Percentiles rank a stretch among this genome's conserved stretches.
Evolutionary conservation across 2,329 filamentous ascomycete genomes (phyloP).

Genomic region (Trichoderma pleuroti): DNA sequence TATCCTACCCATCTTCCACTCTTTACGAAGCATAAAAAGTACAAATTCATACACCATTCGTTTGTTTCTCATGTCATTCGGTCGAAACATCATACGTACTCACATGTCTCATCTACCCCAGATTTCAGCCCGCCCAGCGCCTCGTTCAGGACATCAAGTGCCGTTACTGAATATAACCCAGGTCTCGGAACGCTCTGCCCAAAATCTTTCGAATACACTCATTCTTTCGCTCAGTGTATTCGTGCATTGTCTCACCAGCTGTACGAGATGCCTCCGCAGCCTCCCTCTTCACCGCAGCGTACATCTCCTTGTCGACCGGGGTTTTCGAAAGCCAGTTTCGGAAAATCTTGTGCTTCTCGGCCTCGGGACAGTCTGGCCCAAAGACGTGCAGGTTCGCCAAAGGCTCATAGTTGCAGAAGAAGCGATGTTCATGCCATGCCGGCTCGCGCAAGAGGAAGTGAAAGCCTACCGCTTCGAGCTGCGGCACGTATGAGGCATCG

Average conservation of each 20-base stretch:
- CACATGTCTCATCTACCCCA: background rate
- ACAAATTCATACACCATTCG: background rate
- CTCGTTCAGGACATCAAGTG: background rate
- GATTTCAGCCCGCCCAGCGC: background rate
- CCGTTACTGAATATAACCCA: constrained; percentile 10
- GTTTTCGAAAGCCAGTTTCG: constrained; percentile 39
- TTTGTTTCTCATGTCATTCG: background rate
- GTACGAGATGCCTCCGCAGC: constrained; percentile 29
- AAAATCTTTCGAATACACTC: constrained; percentile 37
- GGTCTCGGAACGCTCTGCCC: constrained; percentile 23
- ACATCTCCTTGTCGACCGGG: constrained; percentile 37
- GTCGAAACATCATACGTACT: background rate
- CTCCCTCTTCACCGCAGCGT: constrained; percentile 38
- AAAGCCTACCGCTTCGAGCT: constrained; percentile 44
- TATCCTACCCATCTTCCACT: background rate
- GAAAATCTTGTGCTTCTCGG: constrained; percentile 40
- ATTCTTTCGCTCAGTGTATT: constrained; percentile 43
- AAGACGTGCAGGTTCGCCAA: constrained; percentile 48
- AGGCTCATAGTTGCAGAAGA: constrained; percentile 38
- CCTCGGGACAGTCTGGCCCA: constrained; percentile 41
- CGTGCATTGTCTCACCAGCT: constrained; percentile 31
- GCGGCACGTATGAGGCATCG: constrained; percentile 41
- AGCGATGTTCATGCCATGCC: constrained; percentile 46
- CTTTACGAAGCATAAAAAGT: background rate
- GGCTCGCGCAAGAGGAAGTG: constrained; percentile 46